Conservation (phyloP, 148 eudicot species). For the Heliamphora exappendiculata region DNA sequence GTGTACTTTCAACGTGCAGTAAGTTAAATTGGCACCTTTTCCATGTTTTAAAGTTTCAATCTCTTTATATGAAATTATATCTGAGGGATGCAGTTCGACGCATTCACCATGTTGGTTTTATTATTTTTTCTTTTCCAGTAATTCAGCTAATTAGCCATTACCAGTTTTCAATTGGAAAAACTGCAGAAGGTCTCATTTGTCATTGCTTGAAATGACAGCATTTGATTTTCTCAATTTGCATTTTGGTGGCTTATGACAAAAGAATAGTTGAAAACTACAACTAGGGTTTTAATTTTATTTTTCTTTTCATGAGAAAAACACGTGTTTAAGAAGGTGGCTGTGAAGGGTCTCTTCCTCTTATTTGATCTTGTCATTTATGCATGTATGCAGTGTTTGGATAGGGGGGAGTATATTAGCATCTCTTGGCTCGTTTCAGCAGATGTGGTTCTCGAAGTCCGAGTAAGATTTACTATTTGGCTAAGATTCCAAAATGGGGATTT, state of each 20-base stretch:
- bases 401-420: slow-evolving; percentile 98
- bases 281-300: too few species aligned
- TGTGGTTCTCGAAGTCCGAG: slow-evolving; percentile 99
- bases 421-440: slow-evolving; percentile 93
- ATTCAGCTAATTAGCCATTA: neutral
- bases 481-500: neutral
- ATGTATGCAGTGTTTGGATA: slow-evolving; percentile 75
- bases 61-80: neutral
- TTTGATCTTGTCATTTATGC: neutral
- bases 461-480: slow-evolving; percentile 26
- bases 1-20: neutral
- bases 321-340: neutral
- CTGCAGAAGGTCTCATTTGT: neutral
- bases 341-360: neutral
- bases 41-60: neutral
- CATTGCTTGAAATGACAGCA: neutral
- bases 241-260: neutral
- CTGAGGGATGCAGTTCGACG: neutral
- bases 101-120: neutral
- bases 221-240: neutral
- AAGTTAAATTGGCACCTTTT: neutral
- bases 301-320: neutral
- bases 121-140: neutral
- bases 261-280: neutral
- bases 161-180: neutral